Evolutionary conservation across 2,329 filamentous ascomycete genomes (phyloP), one percentile per base, ranked within the genome.

Genomic region (Fusarium euwallaceae): DNA sequence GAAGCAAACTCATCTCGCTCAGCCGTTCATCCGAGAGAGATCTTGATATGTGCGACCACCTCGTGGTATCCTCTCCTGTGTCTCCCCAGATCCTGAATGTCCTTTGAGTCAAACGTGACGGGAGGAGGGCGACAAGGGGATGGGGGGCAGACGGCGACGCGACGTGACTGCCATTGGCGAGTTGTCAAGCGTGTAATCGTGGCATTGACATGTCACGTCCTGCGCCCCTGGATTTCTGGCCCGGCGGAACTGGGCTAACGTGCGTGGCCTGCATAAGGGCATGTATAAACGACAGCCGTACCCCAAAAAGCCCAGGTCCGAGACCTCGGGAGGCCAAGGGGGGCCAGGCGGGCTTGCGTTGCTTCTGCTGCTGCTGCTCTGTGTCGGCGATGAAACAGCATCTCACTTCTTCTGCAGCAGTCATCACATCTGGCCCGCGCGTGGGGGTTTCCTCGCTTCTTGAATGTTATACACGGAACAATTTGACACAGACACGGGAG

Each of bases 201-300:
- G 45, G 39, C 62, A 59, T 53, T 70, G 63, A 45, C 41, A 29
- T 64, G 37, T 67, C 66, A 56, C 39, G 17, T 3, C 56, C 66
- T 61, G 61, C 11, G 48, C 69, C 69, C 72, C 72, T 75, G 72
- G 14, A 66, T 65, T 71, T 22, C 41, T 22, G 16, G 29, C 39
- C 27, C 17, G 36, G 67, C 66, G 22, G 61, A 53, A 72, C 61
- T 64, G 64, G 56, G 60, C 72, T 20, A 53, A 56, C 53, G 53
- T 63, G 48, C 39, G 60, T 64, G 72, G 61, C 72, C 72, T 75
- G 72, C 72, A 75, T 75, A 65, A 65, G 69, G 32, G 65, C 56
- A 60, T 64, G 69, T 61, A 60, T 64, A 61, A 64, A 64, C 36
- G 36, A 64, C 20, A 36, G 61, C 51, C 43, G 24, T 65, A 45